Percentiles rank a stretch among this genome's conserved stretches.
These are phyloP conservation scores for Antrodiella citrinella DNA, from an alignment of 768 basidiomycete species.

Conservation along the genomic window DNA sequence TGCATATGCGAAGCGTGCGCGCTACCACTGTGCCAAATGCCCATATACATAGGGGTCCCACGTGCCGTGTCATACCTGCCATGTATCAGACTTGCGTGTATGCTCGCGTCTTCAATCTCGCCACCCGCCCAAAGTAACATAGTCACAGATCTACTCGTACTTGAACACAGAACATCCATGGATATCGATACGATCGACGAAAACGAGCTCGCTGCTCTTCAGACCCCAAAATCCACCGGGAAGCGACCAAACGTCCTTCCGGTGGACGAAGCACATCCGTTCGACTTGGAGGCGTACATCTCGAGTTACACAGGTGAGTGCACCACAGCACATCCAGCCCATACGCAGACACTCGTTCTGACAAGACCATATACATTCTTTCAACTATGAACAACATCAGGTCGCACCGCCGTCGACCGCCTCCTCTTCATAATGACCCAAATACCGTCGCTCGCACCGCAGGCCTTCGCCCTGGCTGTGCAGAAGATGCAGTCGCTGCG, in stretches of 20 bases:
- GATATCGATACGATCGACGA: neutral
- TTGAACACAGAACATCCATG: neutral
- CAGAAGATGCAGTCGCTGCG: slow-evolving; percentile 57
- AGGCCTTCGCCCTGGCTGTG: slow-evolving; percentile 63
- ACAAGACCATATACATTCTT: slow-evolving; percentile 3
- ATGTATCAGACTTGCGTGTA: too few relatives aligned
- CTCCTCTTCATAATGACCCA: slow-evolving; percentile 57
- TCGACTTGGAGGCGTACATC: slow-evolving; percentile 79
- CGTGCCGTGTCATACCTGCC: too few relatives aligned
- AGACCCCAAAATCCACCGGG: neutral
- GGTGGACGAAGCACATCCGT: slow-evolving; percentile 77
- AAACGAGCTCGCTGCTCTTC: neutral
- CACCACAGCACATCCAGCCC: slow-evolving; percentile 6
- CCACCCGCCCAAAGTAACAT: too few relatives aligned
- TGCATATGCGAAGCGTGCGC: slow-evolving; percentile 23
- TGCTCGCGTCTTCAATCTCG: too few relatives aligned
- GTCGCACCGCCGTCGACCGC: slow-evolving; percentile 70
- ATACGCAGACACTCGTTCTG: neutral
- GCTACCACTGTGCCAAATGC: slow-evolving; percentile 28
- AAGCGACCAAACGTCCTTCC: slow-evolving; percentile 1
- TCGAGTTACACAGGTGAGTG: slow-evolving; percentile 76
- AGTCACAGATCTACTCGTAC: neutral
- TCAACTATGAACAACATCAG: slow-evolving; percentile 26
- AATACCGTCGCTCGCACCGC: slow-evolving; percentile 63
- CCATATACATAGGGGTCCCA: slow-evolving; percentile 5